Percentiles rank a stretch among this genome's conserved stretches.
These are phyloP conservation scores for Euphorbia schlechtendalii DNA, from an alignment of 441 rosid genomes.

Conservation along the genomic window DNA sequence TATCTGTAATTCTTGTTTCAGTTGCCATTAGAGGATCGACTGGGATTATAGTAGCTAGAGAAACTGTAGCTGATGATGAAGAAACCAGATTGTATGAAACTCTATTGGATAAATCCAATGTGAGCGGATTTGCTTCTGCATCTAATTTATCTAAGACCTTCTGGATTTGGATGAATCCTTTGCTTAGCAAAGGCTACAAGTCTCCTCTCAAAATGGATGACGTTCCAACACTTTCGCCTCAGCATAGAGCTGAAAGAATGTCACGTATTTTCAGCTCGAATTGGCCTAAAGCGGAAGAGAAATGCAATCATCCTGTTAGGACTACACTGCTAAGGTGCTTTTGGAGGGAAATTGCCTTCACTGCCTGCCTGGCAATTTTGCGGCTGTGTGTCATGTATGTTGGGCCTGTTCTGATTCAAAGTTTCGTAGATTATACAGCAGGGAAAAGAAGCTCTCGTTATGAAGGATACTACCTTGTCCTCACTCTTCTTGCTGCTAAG, in stretches of 20 bases:
- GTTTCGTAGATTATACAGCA: conserved; percentile 70
- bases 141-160: conserved; percentile 61
- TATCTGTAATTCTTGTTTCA: conserved; percentile 48
- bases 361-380: conserved; percentile 69
- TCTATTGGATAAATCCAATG: conserved; percentile 37
- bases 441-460: conserved; percentile 64
- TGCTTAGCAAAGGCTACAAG: conserved; percentile 66
- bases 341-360: conserved; percentile 67
- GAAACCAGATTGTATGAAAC: conserved; percentile 27
- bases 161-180: conserved; percentile 94
- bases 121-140: conserved; percentile 67
- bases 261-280: conserved; percentile 48
- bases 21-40: conserved; percentile 62
- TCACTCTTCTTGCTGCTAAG: conserved; percentile 64
- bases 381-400: conserved; percentile 71
- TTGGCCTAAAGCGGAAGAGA: conserved; percentile 79
- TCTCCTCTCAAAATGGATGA: conserved; percentile 65
- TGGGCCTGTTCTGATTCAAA: conserved; percentile 77
- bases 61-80: conserved; percentile 21
- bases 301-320: conserved; percentile 52
- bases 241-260: conserved; percentile 71
- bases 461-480: conserved; percentile 77
- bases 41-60: conserved; percentile 36
- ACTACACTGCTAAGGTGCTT: conserved; percentile 71
- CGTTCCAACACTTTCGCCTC: conserved; percentile 69